Conservation (phyloP, 78 protist species). For the Speleostelium caveatum region DNA sequence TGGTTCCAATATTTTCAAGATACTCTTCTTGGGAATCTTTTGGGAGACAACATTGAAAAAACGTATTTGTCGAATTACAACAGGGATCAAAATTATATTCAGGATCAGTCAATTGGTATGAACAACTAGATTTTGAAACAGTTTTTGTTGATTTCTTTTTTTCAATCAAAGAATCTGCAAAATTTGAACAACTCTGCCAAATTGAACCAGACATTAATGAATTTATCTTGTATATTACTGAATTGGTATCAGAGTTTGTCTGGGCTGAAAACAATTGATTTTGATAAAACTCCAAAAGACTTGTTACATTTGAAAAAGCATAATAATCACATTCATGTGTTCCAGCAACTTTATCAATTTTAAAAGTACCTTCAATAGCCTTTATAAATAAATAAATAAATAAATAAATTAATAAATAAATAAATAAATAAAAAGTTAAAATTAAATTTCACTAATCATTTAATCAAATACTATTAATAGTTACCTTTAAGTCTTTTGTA, state of each 20-base stretch:
- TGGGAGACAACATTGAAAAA: conserved; percentile 61
- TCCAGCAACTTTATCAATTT: background rate
- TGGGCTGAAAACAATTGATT: background rate
- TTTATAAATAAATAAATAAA: background rate
- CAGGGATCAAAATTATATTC: conserved; percentile 48
- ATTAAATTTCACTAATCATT: too few species aligned
- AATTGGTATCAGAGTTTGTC: background rate
- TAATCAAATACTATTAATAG: too few species aligned
- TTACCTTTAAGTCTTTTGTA: conserved; percentile 1
- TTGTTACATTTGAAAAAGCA: background rate
- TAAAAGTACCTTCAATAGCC: conserved; percentile 28
- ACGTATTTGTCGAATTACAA: conserved; percentile 30
- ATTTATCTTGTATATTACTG: too few species aligned
- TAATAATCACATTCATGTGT: conserved; percentile 5
- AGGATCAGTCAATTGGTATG: conserved; percentile 21
- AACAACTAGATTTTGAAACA: too few species aligned
- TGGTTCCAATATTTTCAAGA: too few species aligned
- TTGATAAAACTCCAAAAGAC: background rate
- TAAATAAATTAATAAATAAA: too few species aligned
- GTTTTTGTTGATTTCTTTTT: too few species aligned
- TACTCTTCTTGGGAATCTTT: background rate
- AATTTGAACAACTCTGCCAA: too few species aligned
- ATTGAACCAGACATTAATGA: too few species aligned
- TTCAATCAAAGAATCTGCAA: too few species aligned
- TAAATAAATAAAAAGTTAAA: too few species aligned